Evolutionary conservation across 2,329 filamentous ascomycete genomes (phyloP).

Genomic region (Penicillium decumbens): DNA sequence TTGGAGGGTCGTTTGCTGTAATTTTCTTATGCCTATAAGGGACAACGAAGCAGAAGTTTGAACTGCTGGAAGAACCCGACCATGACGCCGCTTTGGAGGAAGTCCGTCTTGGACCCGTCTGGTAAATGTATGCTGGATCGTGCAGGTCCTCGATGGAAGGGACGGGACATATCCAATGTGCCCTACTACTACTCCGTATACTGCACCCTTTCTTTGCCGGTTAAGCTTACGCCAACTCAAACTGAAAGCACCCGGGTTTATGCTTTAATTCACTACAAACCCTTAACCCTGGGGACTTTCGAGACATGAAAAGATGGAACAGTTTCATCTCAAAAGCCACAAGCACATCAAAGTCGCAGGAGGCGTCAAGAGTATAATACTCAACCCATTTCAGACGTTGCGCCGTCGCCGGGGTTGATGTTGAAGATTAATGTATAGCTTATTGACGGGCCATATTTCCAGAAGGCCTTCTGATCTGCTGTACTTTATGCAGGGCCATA

Average conservation of each 20-base stretch:
- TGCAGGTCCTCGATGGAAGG: not conserved
- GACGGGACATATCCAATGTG: not conserved
- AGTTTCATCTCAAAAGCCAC: constrained; percentile 2
- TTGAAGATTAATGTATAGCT: not conserved
- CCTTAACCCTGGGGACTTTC: not conserved
- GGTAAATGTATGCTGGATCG: not conserved
- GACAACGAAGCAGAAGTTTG: too few species aligned
- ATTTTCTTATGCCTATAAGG: not conserved
- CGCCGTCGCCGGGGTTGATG: not conserved
- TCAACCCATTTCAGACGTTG: not conserved
- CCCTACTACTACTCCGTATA: not conserved
- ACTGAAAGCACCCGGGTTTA: not conserved
- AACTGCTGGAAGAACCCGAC: not conserved
- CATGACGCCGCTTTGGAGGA: constrained; percentile 4
- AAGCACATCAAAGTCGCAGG: not conserved
- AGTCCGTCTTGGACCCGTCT: constrained; percentile 12
- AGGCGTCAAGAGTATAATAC: not conserved
- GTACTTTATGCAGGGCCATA: not conserved
- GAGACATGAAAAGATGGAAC: not conserved
- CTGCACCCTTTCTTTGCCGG: not conserved
- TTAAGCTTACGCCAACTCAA: not conserved
- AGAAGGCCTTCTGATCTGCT: not conserved
- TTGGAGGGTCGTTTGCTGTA: not conserved
- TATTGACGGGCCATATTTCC: not conserved
- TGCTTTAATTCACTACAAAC: not conserved